Conservation (phyloP, 305 asterid species). For the Rubia balearica region DNA sequence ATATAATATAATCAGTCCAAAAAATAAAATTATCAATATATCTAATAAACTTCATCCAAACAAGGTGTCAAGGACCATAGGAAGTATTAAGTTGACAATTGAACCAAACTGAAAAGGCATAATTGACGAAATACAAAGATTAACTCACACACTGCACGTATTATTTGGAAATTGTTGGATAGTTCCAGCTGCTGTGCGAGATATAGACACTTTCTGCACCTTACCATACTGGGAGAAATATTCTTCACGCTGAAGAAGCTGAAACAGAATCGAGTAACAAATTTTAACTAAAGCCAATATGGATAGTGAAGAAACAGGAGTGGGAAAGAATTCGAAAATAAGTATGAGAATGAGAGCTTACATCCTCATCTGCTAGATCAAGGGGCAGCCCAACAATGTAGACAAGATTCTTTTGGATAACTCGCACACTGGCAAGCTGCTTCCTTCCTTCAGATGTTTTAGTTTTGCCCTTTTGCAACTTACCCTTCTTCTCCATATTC, state of each 20-base stretch:
- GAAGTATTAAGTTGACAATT: background rate
- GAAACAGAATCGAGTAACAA: conserved; percentile 21
- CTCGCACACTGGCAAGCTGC: conserved; percentile 81
- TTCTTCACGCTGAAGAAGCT: conserved; percentile 79
- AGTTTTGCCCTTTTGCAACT: conserved; percentile 68
- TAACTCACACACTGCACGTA: conserved; percentile 96
- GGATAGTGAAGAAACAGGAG: background rate
- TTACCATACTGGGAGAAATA: conserved; percentile 91
- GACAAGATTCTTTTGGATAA: conserved; percentile 89
- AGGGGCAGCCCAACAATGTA: conserved; percentile 92
- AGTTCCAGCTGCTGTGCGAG: conserved; percentile 86
- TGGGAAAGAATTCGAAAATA: background rate
- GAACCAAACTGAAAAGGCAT: background rate
- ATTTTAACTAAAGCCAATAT: background rate
- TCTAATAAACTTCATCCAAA: background rate
- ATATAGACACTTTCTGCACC: conserved; percentile 86
- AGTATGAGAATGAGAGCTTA: conserved; percentile 20
- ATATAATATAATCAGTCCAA: background rate
- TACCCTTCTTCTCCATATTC: conserved; percentile 61
- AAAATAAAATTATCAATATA: background rate
- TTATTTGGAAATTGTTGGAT: conserved; percentile 85
- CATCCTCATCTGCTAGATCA: conserved; percentile 88
- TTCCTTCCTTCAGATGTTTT: conserved; percentile 79
- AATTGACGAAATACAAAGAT: background rate
- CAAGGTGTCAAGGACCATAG: background rate